A percentile compares a stretch with the other conserved stretches of the same genome.
These are phyloP conservation scores for Talaromyces marneffei DNA, from an alignment of 2,329 filamentous ascomycete genomes.

Conservation along the genomic window DNA sequence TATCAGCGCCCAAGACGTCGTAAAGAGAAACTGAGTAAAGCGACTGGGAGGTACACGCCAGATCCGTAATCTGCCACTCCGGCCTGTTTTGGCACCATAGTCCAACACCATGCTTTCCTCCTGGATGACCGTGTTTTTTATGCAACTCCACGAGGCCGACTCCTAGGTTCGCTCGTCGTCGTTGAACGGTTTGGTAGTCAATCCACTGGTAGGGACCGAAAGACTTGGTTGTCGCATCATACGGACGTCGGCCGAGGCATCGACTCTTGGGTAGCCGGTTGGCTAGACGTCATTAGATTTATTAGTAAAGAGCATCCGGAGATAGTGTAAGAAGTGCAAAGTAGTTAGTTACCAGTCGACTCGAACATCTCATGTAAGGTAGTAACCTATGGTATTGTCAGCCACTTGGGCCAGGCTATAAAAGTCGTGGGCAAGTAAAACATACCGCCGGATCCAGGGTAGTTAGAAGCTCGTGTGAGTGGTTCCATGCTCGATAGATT, in stretches of 20 bases:
- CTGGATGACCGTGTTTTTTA: slow-evolving; percentile 61
- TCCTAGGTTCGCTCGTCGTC: slow-evolving; percentile 76
- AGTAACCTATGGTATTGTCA: slow-evolving; percentile 37
- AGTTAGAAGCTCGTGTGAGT: slow-evolving; percentile 64
- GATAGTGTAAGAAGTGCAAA: not conserved
- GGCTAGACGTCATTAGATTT: slow-evolving; percentile 31
- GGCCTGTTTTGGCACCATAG: slow-evolving; percentile 83
- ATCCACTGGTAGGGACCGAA: slow-evolving; percentile 79
- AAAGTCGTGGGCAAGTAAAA: not conserved
- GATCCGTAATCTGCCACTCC: slow-evolving; percentile 88
- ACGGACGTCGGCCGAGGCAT: slow-evolving; percentile 76
- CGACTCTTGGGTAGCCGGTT: slow-evolving; percentile 59
- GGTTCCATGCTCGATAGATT: slow-evolving; percentile 79
- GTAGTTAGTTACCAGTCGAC: slow-evolving; percentile 47
- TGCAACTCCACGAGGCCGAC: slow-evolving; percentile 80
- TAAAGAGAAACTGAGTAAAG: slow-evolving; percentile 91
- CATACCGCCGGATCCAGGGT: slow-evolving; percentile 62
- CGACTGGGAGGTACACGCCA: slow-evolving; percentile 79
- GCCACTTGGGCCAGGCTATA: not conserved
- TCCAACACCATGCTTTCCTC: slow-evolving; percentile 66
- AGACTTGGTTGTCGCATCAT: slow-evolving; percentile 65
- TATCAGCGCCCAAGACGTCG: slow-evolving; percentile 86
- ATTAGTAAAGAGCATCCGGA: not conserved
- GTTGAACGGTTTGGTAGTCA: slow-evolving; percentile 71
- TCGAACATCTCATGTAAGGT: slow-evolving; percentile 82